Percentiles rank a stretch among this genome's conserved stretches.
Evolutionary conservation across 2,329 filamentous ascomycete species (phyloP).

Genomic region (Fusarium transvaalense): DNA sequence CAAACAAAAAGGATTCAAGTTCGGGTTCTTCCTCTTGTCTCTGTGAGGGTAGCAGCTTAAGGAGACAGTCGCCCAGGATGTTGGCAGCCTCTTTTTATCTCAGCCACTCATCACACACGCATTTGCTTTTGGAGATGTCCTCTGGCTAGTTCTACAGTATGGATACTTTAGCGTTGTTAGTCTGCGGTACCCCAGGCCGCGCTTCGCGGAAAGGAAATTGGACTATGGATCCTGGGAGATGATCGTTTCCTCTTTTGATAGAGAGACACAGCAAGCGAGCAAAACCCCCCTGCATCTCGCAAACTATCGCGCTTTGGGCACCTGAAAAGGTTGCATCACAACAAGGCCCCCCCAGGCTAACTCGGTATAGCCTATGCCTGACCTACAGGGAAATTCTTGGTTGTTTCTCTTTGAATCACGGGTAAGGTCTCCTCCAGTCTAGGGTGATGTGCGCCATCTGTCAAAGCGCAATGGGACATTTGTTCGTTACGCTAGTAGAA

Average conservation of each 20-base stretch:
- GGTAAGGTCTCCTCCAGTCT: too few relatives aligned
- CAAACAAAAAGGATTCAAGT: neutral
- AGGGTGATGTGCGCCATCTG: constrained; percentile 11
- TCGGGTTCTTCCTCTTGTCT: neutral
- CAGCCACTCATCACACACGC: constrained; percentile 20
- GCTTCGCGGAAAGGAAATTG: constrained; percentile 26
- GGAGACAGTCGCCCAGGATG: neutral
- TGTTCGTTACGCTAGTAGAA: neutral
- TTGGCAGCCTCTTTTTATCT: constrained; percentile 18
- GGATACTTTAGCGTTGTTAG: neutral
- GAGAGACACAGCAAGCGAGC: neutral
- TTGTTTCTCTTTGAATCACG: neutral
- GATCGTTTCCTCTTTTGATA: constrained; percentile 5
- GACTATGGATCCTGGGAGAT: neutral
- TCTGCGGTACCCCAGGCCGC: neutral
- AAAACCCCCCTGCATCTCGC: constrained; percentile 30
- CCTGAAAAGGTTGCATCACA: constrained; percentile 16
- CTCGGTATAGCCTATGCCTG: neutral
- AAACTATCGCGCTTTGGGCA: constrained; percentile 31
- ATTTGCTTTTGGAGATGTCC: constrained; percentile 12
- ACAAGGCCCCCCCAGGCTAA: neutral
- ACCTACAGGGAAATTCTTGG: neutral
- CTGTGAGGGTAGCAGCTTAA: constrained; percentile 1
- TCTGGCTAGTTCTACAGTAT: neutral
- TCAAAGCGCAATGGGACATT: constrained; percentile 18